Percentiles rank a stretch among this genome's conserved stretches.
These are phyloP conservation scores for Arthrobotrys conoides DNA, from an alignment of 2,329 filamentous ascomycete species.

Conservation along the genomic window DNA sequence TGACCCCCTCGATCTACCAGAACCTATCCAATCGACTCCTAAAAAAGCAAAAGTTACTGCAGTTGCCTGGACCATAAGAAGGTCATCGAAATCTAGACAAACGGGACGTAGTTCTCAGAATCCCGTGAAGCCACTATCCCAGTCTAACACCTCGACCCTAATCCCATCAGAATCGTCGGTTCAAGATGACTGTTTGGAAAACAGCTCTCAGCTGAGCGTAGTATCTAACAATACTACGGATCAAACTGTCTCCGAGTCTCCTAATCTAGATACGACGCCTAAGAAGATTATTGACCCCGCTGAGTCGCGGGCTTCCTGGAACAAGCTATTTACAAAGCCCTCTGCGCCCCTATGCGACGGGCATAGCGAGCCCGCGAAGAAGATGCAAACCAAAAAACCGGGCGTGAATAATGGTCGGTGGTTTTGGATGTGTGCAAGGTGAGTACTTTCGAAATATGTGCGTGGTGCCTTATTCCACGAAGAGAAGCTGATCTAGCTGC, in stretches of 20 bases:
- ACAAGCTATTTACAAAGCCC: slow-evolving; percentile 82
- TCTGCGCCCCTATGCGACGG: slow-evolving; percentile 82
- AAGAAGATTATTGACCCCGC: slow-evolving; percentile 76
- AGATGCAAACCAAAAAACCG: slow-evolving; percentile 86
- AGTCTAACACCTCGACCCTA: slow-evolving; percentile 13
- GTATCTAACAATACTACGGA: slow-evolving; percentile 9
- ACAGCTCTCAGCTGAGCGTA: slow-evolving; percentile 26
- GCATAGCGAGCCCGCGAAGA: slow-evolving; percentile 88
- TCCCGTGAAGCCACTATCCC: slow-evolving; percentile 22
- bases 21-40: slow-evolving; percentile 24
- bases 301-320: slow-evolving; percentile 85
- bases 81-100: neutral
- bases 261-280: slow-evolving; percentile 56
- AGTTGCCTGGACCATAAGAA: slow-evolving; percentile 8
- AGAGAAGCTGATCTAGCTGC: slow-evolving; percentile 47
- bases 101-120: slow-evolving; percentile 27
- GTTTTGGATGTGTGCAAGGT: slow-evolving; percentile 79
- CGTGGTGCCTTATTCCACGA: neutral
- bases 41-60: slow-evolving; percentile 43
- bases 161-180: neutral
- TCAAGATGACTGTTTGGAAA: slow-evolving; percentile 10
- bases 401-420: slow-evolving; percentile 81
- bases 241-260: neutral
- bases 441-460: slow-evolving; percentile 64
- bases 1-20: neutral